Evolutionary conservation across 2,329 filamentous ascomycete genomes (phyloP).

Genomic region (Cadophora luteo-olivacea): DNA sequence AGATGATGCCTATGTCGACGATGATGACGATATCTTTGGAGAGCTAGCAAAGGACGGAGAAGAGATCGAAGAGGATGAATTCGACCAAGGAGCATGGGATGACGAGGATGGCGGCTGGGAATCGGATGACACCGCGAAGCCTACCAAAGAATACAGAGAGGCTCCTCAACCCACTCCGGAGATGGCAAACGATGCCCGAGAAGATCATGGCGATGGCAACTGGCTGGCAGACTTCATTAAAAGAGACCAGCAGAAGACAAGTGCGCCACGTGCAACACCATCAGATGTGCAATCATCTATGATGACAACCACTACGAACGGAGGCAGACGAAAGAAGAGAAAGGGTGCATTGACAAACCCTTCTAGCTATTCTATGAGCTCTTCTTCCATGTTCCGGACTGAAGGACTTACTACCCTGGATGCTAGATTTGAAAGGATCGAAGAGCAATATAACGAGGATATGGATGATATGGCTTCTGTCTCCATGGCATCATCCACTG

Average conservation of each 20-base stretch:
- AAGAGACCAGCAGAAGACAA: constrained; percentile 69
- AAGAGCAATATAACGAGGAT: constrained; percentile 77
- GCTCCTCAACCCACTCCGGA: constrained; percentile 48
- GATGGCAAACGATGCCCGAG: constrained; percentile 58
- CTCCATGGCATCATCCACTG: constrained; percentile 67
- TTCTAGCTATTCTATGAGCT: constrained; percentile 90
- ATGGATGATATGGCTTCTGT: constrained; percentile 67
- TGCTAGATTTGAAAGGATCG: constrained; percentile 88
- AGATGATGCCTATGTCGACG: constrained; percentile 91
- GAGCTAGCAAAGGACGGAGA: constrained; percentile 71
- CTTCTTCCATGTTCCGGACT: constrained; percentile 84
- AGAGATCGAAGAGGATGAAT: constrained; percentile 82
- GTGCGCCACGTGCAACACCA: constrained; percentile 46
- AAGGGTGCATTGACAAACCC: constrained; percentile 91
- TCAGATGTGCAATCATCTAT: constrained; percentile 74
- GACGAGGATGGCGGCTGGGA: constrained; percentile 86
- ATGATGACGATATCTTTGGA: constrained; percentile 83
- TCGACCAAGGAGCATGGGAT: constrained; percentile 69
- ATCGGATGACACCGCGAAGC: constrained; percentile 89
- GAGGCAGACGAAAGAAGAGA: constrained; percentile 88
- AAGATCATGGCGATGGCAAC: constrained; percentile 72
- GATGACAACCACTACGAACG: constrained; percentile 78
- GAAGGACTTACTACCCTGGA: constrained; percentile 87
- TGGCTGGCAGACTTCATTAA: constrained; percentile 98
- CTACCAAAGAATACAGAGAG: constrained; percentile 60